Base-by-base conservation (phyloP, 306 rosid species). In the Malus asiatica region DNA sequence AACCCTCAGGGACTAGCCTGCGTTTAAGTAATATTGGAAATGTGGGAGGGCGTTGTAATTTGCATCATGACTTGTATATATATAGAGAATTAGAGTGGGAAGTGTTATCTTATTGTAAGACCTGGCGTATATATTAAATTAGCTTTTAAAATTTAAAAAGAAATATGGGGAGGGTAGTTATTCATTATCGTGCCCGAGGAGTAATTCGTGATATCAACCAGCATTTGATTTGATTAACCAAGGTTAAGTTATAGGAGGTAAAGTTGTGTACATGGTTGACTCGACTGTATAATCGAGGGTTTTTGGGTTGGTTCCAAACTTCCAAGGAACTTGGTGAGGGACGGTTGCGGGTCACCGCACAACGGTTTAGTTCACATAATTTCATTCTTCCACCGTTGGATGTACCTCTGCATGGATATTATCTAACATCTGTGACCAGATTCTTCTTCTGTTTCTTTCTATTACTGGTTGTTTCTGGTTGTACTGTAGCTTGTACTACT, bases 341-440 rank as follows among this genome's bases (percentile, higher is more conserved):
- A 59, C 87, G 78, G 91, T 85, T 86, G 79, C 79, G 83, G 51
- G 83, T 86, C 83, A 68, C 87, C 88, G 78, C 90, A 77, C 73
- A 72, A 72, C 53, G 78, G 68, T 44, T 61, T 33, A 53, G 42
- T 73, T 73, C 57, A 11, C 44, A 63, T 32, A 32, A n/a, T 18
- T 33, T 23, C 19, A 11, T 72, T 73, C 40, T 67, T 80, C 67
- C 79, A 52, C 81, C 80, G 67, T 79, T 66, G 44, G 86, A 87
- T 83, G 80, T 33, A 73, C 66, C 73, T 65, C 44, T 51, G 64
- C 66, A 55, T 75, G 63, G 77, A 81, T 64, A 81, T 61, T 67
- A 80, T 59, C 73, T 32, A 68, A 38, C 38, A 27, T 72, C 62
- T 13, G 30, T 68, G 48, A 71, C 68, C 33, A 45, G 60, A 78